These are phyloP conservation scores for Nepenthes mirabilis DNA, from an alignment of 148 eudicot genomes.

Conservation along the genomic window DNA sequence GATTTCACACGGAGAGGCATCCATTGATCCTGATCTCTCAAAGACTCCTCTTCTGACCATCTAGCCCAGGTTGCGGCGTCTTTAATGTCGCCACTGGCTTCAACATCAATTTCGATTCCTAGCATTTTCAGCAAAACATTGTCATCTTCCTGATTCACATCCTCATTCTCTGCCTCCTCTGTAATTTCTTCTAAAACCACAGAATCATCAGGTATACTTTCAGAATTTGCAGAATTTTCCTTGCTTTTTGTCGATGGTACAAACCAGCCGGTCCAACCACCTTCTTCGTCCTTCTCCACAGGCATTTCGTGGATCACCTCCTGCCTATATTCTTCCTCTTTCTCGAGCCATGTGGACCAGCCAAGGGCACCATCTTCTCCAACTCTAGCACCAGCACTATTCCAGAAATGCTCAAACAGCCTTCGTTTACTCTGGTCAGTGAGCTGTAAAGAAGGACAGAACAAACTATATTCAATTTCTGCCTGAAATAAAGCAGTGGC, in stretches of 20 bases:
- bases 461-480: slow-evolving; percentile 77
- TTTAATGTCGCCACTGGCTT: slow-evolving; percentile 51
- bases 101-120: slow-evolving; percentile 69
- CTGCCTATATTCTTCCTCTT: slow-evolving; percentile 82
- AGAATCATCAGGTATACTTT: slow-evolving; percentile 19
- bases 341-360: slow-evolving; percentile 91
- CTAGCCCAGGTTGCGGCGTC: slow-evolving; percentile 61
- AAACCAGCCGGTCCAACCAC: slow-evolving; percentile 96
- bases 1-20: slow-evolving; percentile 57
- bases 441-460: slow-evolving; percentile 65
- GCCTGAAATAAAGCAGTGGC: slow-evolving; percentile 96
- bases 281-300: slow-evolving; percentile 41
- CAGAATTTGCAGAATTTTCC: slow-evolving; percentile 14
- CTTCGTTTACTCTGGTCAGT: slow-evolving; percentile 78
- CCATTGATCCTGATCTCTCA: slow-evolving; percentile 72
- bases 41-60: slow-evolving; percentile 79
- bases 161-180: slow-evolving; percentile 35
- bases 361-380: slow-evolving; percentile 98
- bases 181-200: slow-evolving; percentile 25
- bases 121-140: slow-evolving; percentile 64
- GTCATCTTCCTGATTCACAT: slow-evolving; percentile 36
- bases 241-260: slow-evolving; percentile 33
- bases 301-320: slow-evolving; percentile 35
- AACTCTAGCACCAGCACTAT: slow-evolving; percentile 71
- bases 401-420: slow-evolving; percentile 91